These are phyloP conservation scores for Monosporascus sp. DNA, from an alignment of 2,329 filamentous ascomycete genomes.

Conservation along the genomic window DNA sequence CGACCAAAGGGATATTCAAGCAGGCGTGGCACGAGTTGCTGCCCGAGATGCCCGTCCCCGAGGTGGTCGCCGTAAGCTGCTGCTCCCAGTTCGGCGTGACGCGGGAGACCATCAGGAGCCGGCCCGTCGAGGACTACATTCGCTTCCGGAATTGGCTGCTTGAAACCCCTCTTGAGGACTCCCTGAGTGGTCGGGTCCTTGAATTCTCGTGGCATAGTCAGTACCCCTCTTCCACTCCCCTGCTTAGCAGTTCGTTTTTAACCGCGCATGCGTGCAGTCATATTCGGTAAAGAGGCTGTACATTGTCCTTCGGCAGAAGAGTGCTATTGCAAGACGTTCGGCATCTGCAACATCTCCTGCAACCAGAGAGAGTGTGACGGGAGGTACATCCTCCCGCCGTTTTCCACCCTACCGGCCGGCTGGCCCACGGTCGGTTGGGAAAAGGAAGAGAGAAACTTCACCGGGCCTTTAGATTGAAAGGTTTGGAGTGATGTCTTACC, in stretches of 20 bases:
- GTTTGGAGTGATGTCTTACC: background rate
- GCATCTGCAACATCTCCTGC: constrained; percentile 46
- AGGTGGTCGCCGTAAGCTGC: constrained; percentile 50
- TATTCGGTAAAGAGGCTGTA: constrained; percentile 51
- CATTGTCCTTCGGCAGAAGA: constrained; percentile 55
- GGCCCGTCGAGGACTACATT: constrained; percentile 48
- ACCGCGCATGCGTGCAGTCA: constrained; percentile 32
- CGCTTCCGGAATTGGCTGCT: constrained; percentile 55
- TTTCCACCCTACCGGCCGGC: constrained; percentile 49
- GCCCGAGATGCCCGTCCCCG: constrained; percentile 34
- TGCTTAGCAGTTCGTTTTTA: background rate
- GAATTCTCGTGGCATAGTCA: constrained; percentile 63
- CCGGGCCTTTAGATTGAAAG: constrained; percentile 9
- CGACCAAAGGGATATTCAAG: constrained; percentile 36
- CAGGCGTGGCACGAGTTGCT: constrained; percentile 37
- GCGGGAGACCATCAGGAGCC: constrained; percentile 40
- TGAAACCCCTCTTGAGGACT: constrained; percentile 48
- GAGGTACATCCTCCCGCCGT: constrained; percentile 55
- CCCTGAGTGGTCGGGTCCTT: constrained; percentile 52
- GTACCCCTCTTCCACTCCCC: constrained; percentile 20
- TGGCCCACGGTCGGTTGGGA: constrained; percentile 57
- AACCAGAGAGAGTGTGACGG: constrained; percentile 43
- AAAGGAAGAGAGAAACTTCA: constrained; percentile 27
- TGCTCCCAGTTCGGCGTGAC: constrained; percentile 62
- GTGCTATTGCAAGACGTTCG: constrained; percentile 64